Base-by-base conservation (phyloP, 1,139 yeast species). In the Hyphopichia buzzinii region DNA sequence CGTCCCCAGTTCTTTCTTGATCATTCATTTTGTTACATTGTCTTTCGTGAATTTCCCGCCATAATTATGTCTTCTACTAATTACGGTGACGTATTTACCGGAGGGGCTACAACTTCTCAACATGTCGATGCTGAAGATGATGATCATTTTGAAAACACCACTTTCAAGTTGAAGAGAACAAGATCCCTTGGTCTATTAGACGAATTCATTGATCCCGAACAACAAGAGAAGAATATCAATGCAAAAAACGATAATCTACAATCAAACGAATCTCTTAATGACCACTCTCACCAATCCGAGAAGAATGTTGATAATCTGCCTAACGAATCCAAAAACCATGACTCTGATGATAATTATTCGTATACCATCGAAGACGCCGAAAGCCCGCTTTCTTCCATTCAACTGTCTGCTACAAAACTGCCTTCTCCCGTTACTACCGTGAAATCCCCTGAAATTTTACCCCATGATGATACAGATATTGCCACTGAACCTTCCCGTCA, bases 391-490 rank as follows among this genome's bases (percentile, higher is more conserved):
- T 15, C 26, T 5, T 13, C 31, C n/a, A 11, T 26, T 14, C 36
- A 28, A 23, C 30, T 19, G 21, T 10, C 24, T 13, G 11, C 21
- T 23, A 33, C 43, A 8, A 42, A 46, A 26, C 12, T 47, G 41
- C 37, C 46, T 17, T 42, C 54, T 8, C 52, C 55, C 4, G 37
- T 39, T 16, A 27, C 39, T 39, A 13, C 42, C 5, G 39, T 49
- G 26, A 47, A 46, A 31, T 58, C 64, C 34, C 74, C 72, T 0
- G 77, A 72, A 33, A 50, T 71, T 41, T 54, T 63, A 25, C 86
- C 88, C 12, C 89, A 85, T 51, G 98, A 92, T 60, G 98, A 92
- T 61, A 78, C 81, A 21, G 95, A 85, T 50, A 72, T 90, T 26
- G 77, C 77, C 36, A 77, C 78, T 45, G 95, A 86, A 52, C 97